Conservation (phyloP, 2,329 filamentous ascomycete genomes). For the Aspergillus proliferans region DNA sequence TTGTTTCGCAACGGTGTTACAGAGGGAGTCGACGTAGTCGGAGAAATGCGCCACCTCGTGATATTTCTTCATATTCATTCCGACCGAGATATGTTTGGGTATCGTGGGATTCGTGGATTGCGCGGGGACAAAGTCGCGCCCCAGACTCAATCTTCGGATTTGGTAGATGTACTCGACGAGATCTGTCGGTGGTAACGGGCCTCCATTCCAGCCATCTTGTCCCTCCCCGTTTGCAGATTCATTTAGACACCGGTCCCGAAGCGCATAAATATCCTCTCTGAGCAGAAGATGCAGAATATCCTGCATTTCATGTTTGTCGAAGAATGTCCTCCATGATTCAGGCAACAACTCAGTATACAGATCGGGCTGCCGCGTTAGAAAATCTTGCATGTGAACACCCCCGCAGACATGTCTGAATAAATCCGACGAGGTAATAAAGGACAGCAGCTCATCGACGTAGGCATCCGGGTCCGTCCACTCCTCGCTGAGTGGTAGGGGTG, state of each 20-base stretch:
- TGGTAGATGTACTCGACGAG: slow-evolving; percentile 67
- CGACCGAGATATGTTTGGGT: slow-evolving; percentile 67
- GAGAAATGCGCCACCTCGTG: slow-evolving; percentile 92
- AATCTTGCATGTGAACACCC: slow-evolving; percentile 94
- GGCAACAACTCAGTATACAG: slow-evolving; percentile 74
- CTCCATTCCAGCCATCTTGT: slow-evolving; percentile 37
- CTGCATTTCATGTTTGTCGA: slow-evolving; percentile 65
- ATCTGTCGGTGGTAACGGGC: slow-evolving; percentile 44
- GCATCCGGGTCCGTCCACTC: slow-evolving; percentile 65
- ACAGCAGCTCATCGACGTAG: slow-evolving; percentile 71
- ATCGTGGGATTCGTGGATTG: slow-evolving; percentile 44
- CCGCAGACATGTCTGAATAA: slow-evolving; percentile 86
- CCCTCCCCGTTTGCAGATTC: slow-evolving; percentile 8
- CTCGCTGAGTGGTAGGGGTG: slow-evolving; percentile 60
- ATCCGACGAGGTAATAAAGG: slow-evolving; percentile 67
- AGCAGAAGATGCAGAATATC: slow-evolving; percentile 74
- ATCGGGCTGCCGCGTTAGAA: slow-evolving; percentile 79
- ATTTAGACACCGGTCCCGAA: slow-evolving; percentile 17
- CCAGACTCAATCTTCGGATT: slow-evolving; percentile 64
- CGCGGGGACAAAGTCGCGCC: slow-evolving; percentile 51
- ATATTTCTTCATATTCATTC: slow-evolving; percentile 93
- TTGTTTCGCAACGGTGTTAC: slow-evolving; percentile 48
- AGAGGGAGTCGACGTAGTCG: slow-evolving; percentile 69
- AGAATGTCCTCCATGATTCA: slow-evolving; percentile 73
- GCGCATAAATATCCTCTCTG: slow-evolving; percentile 61